Base-by-base conservation (phyloP, 345 rosid genomes). In the Hevea brasiliensis region DNA sequence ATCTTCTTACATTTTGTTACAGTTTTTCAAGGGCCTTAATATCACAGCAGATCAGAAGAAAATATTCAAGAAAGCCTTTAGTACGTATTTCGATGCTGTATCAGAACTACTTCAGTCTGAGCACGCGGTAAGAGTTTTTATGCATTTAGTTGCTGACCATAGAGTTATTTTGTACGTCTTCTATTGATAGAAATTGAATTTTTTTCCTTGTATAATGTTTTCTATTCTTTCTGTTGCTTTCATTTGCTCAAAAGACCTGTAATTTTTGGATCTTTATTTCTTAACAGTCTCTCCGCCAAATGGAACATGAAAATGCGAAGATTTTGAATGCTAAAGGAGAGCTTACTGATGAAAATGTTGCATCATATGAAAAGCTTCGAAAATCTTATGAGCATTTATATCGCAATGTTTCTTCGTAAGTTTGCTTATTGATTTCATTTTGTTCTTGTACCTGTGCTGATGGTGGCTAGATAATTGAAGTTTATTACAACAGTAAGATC, bases 241-340 rank as follows among this genome's bases (percentile, higher is more conserved):
- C 21, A 40, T 41, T 56, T 51, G 35, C 14, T 1, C 5, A 17
- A 20, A 24, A 58, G 61, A 51, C 40, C 57, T 65, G 32, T 24
- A 62, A 48, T 53, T 67, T 40, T 72, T 26, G n/a, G 37, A 72
- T 70, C 68, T 75, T 74, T 10, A 73, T 70, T 50, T 66, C 27
- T 68, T 71, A 61, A 58, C 72, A 96, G 99, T 87, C 87, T 26
- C 98, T 96, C 77, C 89, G 88, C 72, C 99, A 93, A 76, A 93
- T 96, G 97, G 99, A 96, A 84, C 87, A 93, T 79, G 99, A 96
- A 74, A 90, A 96, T 85, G 89, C 97, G 44, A 96, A 91, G 83
- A 87, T 89, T 76, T 82, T 95, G 78, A 90, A 87, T 85, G 97
- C 94, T 67, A 95, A 92, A 84, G 99, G 99, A 77, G 99, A 96